Evolutionary conservation across 805 yeast species (phyloP), one percentile per base, ranked within the genome.

Genomic region (Saccharomycopsis capsularis): DNA sequence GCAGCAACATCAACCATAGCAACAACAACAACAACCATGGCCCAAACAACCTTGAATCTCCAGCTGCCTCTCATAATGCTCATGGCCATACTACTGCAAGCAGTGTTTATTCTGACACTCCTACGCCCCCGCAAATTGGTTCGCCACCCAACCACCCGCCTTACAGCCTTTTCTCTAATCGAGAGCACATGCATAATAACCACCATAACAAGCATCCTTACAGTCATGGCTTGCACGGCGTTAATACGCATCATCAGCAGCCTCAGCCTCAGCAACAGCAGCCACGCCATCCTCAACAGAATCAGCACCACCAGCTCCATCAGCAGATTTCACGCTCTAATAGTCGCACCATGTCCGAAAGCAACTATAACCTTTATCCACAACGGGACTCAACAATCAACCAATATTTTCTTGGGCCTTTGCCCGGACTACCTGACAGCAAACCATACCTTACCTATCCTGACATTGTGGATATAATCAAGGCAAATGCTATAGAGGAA

Each of bases 361-460:
- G 29, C 24, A 6, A 24, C 15, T 63, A 63, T 41, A 52, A 59
- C 3, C 48, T 55, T 2, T 57, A 63, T 47, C 76, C 81, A 7
- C 69, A 70, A 51, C 78, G 78, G 53, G 85, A 81, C 56, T 67
- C 73, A 24, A 59, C 69, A 2, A 81, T 81, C 25, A 83, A 84
- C 60, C 93, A 84, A 60, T 83, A 80, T 59, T 76, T 76, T 58
- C 65, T 85, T 36, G 88, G 88, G 1, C 70, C 75, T 1, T 67
- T 59, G 48, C 52, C 59, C 15, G 61, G 66, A 3, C 42, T 50
- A n/a, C 56, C 67, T 51, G 66, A 60, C 21, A 65, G 60, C 42
- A 74, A 66, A 56, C 68, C 63, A 27, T 57, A 56, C 42, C 65
- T 63, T 32, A 70, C 79, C 16, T 79, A 75, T 48, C 90, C 95